Conservation (phyloP, 805 yeast genomes). For the Torulaspora quercuum region DNA sequence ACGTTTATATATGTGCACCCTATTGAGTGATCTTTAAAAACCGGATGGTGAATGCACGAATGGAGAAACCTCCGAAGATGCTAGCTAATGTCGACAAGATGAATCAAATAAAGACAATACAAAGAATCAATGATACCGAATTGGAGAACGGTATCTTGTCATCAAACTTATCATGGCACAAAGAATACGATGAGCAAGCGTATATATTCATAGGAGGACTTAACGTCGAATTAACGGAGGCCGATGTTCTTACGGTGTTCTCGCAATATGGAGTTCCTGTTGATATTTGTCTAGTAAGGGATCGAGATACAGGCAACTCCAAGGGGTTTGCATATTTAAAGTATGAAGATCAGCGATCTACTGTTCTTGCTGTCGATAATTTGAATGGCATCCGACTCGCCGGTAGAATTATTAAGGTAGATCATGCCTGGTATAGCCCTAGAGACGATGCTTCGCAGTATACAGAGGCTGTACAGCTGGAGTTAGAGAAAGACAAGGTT, state of each 20-base stretch:
- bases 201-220: slow-evolving; percentile 76
- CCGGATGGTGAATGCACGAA: too few species aligned
- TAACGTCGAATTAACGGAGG: slow-evolving; percentile 61
- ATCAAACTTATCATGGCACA: slow-evolving; percentile 78
- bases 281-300: slow-evolving; percentile 65
- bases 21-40: too few species aligned
- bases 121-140: slow-evolving; percentile 63
- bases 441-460: slow-evolving; percentile 50
- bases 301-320: slow-evolving; percentile 59
- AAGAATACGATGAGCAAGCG: slow-evolving; percentile 72
- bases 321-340: slow-evolving; percentile 78
- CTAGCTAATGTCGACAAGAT: slow-evolving; percentile 1
- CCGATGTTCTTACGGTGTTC: slow-evolving; percentile 72
- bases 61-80: neutral
- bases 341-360: slow-evolving; percentile 76
- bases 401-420: slow-evolving; percentile 56
- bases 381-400: slow-evolving; percentile 62
- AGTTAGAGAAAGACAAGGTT: slow-evolving; percentile 31
- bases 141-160: slow-evolving; percentile 55
- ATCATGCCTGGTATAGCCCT: slow-evolving; percentile 64
- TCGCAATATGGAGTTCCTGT: slow-evolving; percentile 89
- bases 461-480: slow-evolving; percentile 38
- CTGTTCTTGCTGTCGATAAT: slow-evolving; percentile 85
- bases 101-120: slow-evolving; percentile 41
- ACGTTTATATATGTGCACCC: too few species aligned